phyloP scores from a whole-genome alignment of 2,329 filamentous ascomycete genomes.

The Colletotrichum musicola region DNA sequence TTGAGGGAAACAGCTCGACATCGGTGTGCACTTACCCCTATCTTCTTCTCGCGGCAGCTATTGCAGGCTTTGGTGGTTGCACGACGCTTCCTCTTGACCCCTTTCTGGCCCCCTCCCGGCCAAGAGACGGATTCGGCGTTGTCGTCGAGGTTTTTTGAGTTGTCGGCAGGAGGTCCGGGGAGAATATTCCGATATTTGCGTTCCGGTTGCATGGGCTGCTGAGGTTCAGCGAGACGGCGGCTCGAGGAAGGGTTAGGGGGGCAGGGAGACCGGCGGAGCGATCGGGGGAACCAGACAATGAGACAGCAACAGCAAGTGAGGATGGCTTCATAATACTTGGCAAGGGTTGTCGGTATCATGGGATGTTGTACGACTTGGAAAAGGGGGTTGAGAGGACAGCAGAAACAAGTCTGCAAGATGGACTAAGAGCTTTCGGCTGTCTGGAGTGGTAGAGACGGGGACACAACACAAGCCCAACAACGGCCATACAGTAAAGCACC shows the following conservation, averaged over 20 bases:
- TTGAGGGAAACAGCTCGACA: too few relatives aligned
- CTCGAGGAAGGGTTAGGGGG: background rate
- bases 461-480: background rate
- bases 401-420: background rate
- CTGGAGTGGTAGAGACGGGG: background rate
- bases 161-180: conserved; percentile 12
- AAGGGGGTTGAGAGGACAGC: background rate
- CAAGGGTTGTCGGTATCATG: background rate
- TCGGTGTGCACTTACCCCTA: conserved; percentile 32
- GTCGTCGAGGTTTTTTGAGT: background rate
- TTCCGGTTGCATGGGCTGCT: conserved; percentile 35
- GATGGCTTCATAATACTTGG: conserved; percentile 16
- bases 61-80: conserved; percentile 24
- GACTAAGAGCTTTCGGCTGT: background rate
- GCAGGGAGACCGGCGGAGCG: conserved; percentile 6
- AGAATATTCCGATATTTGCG: conserved; percentile 34
- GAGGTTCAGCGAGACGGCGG: conserved; percentile 1
- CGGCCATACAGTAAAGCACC: background rate
- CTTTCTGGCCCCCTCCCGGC: conserved; percentile 8
- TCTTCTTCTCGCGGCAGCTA: conserved; percentile 31
- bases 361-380: background rate
- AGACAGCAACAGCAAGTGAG: background rate
- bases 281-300: conserved; percentile 1
- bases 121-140: background rate
- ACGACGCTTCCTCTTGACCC: conserved; percentile 27